Conservation (phyloP, 768 basidiomycete species). For the Tylopilus felleus region DNA sequence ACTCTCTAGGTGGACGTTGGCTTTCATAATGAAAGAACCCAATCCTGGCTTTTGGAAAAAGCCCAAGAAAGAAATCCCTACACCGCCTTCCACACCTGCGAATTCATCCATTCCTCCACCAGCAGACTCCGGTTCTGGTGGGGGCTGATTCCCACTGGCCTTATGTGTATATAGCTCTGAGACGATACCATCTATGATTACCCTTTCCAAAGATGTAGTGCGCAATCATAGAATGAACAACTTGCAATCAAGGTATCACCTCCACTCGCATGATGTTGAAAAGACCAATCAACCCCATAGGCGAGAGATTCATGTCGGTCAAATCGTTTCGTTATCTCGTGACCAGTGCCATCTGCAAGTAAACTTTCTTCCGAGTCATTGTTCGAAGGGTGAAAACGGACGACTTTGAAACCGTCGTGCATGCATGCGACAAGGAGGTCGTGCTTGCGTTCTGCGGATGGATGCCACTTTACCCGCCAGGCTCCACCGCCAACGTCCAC, state of each 20-base stretch:
- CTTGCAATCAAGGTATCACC: conserved; percentile 64
- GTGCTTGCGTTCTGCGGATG: conserved; percentile 54
- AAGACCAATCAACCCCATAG: conserved; percentile 92
- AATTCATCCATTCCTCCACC: conserved; percentile 4
- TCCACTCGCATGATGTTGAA: conserved; percentile 29
- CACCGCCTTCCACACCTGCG: conserved; percentile 7
- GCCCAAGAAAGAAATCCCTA: conserved; percentile 15
- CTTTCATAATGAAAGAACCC: conserved; percentile 63
- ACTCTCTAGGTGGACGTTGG: conserved; percentile 66
- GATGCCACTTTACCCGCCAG: conserved; percentile 98
- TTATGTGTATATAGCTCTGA: not conserved
- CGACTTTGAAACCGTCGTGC: conserved; percentile 94
- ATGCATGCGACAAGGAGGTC: conserved; percentile 94
- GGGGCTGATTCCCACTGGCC: not conserved
- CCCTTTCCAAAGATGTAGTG: conserved; percentile 73
- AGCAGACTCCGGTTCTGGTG: not conserved
- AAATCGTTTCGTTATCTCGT: conserved; percentile 54
- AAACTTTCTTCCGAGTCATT: not conserved
- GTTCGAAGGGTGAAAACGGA: conserved; percentile 31
- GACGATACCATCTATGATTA: conserved; percentile 31
- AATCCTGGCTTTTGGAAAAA: conserved; percentile 53
- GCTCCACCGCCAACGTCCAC: conserved; percentile 84
- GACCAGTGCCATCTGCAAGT: conserved; percentile 15
- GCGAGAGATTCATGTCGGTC: conserved; percentile 80
- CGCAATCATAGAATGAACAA: conserved; percentile 95